Conservation (phyloP, 805 yeast genomes). For the Candida gorgasii region DNA sequence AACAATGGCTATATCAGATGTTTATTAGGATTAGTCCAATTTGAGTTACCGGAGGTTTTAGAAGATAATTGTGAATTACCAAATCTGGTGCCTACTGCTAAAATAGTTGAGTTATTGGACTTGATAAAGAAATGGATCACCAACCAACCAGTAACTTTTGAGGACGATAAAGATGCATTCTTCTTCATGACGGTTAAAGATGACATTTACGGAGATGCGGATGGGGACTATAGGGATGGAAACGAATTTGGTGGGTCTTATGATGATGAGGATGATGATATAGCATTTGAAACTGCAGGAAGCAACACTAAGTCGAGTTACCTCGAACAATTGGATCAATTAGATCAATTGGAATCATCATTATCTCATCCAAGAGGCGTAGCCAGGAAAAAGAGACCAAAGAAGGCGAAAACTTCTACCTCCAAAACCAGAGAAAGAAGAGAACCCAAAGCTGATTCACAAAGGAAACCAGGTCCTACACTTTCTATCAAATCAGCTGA, state of each 20-base stretch:
- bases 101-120: slow-evolving; percentile 34
- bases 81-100: slow-evolving; percentile 25
- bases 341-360: slow-evolving; percentile 39
- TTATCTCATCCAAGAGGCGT: slow-evolving; percentile 25
- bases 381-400: slow-evolving; percentile 25
- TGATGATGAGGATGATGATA: slow-evolving; percentile 26
- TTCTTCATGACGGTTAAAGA: slow-evolving; percentile 31
- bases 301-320: slow-evolving; percentile 12
- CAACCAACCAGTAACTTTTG: slow-evolving; percentile 31
- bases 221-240: slow-evolving; percentile 25
- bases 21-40: slow-evolving; percentile 48
- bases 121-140: slow-evolving; percentile 44
- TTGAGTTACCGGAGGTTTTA: slow-evolving; percentile 40
- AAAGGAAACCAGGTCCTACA: slow-evolving; percentile 8
- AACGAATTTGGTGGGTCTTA: slow-evolving; percentile 17
- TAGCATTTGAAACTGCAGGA: slow-evolving; percentile 33
- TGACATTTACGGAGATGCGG: slow-evolving; percentile 26
- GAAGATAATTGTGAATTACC: slow-evolving; percentile 44
- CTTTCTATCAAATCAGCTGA: slow-evolving; percentile 48
- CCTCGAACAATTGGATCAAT: slow-evolving; percentile 28
- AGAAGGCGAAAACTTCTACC: slow-evolving; percentile 5
- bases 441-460: slow-evolving; percentile 16
- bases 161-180: slow-evolving; percentile 39
- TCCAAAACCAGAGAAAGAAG: slow-evolving; percentile 10
- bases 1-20: slow-evolving; percentile 52